phyloP scores from a whole-genome alignment of 108 stramenopile species.

The Aurantiochytrium sp. region DNA sequence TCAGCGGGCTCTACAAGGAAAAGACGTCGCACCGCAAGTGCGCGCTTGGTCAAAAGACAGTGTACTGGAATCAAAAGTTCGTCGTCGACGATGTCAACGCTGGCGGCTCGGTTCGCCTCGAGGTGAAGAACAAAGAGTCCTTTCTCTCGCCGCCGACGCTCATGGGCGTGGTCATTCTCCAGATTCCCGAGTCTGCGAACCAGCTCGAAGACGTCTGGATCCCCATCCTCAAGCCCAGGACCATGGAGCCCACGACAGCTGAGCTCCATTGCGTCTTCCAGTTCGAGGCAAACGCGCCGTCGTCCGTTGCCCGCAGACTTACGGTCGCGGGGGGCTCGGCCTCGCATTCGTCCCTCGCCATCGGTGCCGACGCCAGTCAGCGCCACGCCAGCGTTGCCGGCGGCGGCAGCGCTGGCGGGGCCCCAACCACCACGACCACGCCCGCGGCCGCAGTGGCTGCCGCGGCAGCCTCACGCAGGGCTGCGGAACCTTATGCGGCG shows the following conservation, averaged over 20 bases:
- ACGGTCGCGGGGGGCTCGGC: neutral
- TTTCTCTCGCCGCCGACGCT: neutral
- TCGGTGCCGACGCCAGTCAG: too few species aligned
- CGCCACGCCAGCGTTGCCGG: too few species aligned
- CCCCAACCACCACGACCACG: neutral
- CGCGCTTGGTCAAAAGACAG: neutral
- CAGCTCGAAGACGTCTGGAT: conserved; percentile 17
- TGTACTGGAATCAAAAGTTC: conserved; percentile 25
- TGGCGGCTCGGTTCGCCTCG: neutral
- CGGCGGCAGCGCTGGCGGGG: neutral
- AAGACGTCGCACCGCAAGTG: conserved; percentile 12
- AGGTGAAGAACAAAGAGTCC: conserved; percentile 18
- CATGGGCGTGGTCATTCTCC: neutral
- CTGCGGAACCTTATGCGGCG: too few species aligned
- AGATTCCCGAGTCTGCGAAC: neutral
- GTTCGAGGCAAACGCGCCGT: neutral
- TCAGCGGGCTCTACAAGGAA: neutral
- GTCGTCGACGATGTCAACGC: neutral
- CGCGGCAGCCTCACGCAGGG: neutral
- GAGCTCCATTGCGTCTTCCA: conserved; percentile 9
- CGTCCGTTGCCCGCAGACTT: too few species aligned
- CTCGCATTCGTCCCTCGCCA: too few species aligned
- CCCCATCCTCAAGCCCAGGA: neutral
- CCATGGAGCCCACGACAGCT: neutral
- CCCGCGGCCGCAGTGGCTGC: neutral